Percentiles rank a stretch among this genome's conserved stretches.
Conservation (phyloP, 495 filamentous ascomycete species). For the Penicillium canariense region DNA sequence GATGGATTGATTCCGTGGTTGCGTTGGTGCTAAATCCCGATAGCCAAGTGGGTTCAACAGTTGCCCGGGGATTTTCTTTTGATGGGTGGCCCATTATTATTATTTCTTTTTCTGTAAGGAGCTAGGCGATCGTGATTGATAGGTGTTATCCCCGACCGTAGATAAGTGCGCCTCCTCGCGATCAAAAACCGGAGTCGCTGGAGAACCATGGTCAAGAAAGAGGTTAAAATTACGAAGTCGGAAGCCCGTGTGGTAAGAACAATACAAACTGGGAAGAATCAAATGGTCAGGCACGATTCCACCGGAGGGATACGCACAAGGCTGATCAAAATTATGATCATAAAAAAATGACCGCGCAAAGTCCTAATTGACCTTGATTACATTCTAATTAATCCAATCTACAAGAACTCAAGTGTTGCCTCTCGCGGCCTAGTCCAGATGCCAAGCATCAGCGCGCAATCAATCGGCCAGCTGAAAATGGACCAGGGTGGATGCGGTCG, state of each 20-base stretch:
- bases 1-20: constrained; percentile 12
- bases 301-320: not conserved
- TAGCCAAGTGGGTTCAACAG: constrained; percentile 12
- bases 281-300: not conserved
- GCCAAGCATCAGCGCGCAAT: constrained; percentile 15
- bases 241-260: constrained; percentile 3
- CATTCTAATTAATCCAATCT: constrained; percentile 8
- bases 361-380: no score
- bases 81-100: not conserved
- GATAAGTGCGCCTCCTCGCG: not conserved
- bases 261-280: not conserved
- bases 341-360: not conserved
- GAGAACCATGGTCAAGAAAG: constrained; percentile 5
- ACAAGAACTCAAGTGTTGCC: constrained; percentile 11
- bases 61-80: not conserved
- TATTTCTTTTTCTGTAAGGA: not conserved
- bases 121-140: not conserved
- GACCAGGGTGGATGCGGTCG: constrained; percentile 15
- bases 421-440: constrained; percentile 12
- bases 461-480: constrained; percentile 12
- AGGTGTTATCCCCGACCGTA: not conserved
- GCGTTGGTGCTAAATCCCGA: constrained; percentile 15
- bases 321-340: not conserved
- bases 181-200: constrained; percentile 7
- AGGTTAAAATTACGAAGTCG: constrained; percentile 1